Evolutionary conservation across 352 stramenopile species (phyloP).

Genomic region (Pythium pyrilobum): DNA sequence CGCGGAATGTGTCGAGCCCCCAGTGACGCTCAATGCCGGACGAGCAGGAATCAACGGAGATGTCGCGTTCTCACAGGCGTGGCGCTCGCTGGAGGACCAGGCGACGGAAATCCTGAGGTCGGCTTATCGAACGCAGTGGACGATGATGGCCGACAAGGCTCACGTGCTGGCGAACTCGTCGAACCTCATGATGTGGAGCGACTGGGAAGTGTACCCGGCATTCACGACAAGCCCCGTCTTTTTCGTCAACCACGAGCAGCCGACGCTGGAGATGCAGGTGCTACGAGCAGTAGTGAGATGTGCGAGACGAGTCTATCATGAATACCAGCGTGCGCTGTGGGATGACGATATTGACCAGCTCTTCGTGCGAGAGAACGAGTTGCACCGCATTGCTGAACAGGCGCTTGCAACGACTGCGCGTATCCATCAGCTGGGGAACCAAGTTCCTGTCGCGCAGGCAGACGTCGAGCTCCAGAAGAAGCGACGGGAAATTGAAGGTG

Average conservation of each 20-base stretch:
- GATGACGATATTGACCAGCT: conserved; percentile 56
- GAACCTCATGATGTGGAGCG: conserved; percentile 84
- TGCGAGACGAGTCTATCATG: conserved; percentile 54
- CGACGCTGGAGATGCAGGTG: conserved; percentile 75
- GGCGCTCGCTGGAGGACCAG: conserved; percentile 38
- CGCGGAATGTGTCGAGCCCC: conserved; percentile 20
- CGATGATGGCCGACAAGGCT: conserved; percentile 30
- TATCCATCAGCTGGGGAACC: conserved; percentile 32
- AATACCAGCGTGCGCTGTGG: conserved; percentile 80
- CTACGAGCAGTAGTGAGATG: conserved; percentile 58
- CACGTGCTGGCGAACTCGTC: conserved; percentile 56
- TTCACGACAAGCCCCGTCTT: conserved; percentile 55
- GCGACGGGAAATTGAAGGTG: conserved; percentile 54
- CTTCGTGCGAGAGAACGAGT: conserved; percentile 25
- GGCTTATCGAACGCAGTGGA: conserved; percentile 73
- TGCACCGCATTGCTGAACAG: conserved; percentile 29
- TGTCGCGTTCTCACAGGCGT: conserved; percentile 16
- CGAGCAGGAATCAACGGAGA: neutral
- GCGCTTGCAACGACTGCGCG: conserved; percentile 42
- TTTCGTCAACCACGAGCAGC: conserved; percentile 51
- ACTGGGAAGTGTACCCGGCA: conserved; percentile 61
- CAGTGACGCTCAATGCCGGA: neutral
- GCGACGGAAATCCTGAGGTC: conserved; percentile 48
- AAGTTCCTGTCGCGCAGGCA: conserved; percentile 32
- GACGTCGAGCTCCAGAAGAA: conserved; percentile 62